Evolutionary conservation across 768 basidiomycete genomes (phyloP).

Genomic region (Dioszegia crocea): DNA sequence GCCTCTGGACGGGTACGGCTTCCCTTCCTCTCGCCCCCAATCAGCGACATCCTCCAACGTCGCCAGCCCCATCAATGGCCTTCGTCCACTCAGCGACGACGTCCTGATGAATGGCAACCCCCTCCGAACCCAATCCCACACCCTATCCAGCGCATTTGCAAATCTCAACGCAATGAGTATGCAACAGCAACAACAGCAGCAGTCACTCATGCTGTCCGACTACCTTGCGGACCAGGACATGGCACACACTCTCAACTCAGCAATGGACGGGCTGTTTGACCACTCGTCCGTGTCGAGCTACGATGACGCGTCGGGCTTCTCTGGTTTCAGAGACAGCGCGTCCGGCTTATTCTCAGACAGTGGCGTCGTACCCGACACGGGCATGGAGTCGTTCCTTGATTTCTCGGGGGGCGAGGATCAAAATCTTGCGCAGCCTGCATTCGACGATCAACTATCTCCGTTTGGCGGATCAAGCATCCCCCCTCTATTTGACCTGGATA

Average conservation of each 20-base stretch:
- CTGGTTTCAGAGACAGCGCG: slow-evolving; percentile 24
- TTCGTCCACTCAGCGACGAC: slow-evolving; percentile 14
- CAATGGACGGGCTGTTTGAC: slow-evolving; percentile 30
- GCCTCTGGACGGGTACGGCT: slow-evolving; percentile 1
- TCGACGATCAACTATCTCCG: slow-evolving; percentile 4
- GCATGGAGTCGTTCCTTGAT: slow-evolving; percentile 39
- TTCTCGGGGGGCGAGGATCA: slow-evolving; percentile 36
- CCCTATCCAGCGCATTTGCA: slow-evolving; percentile 18
- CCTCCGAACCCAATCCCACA: slow-evolving; percentile 11
- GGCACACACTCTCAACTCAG: slow-evolving; percentile 23
- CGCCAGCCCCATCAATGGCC: slow-evolving; percentile 14
- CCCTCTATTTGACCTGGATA: slow-evolving; percentile 9
- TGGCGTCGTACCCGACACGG: slow-evolving; percentile 30
- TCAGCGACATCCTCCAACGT: slow-evolving; percentile 20
- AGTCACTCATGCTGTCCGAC: slow-evolving; percentile 20
- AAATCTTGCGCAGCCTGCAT: slow-evolving; percentile 15
- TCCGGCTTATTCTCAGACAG: slow-evolving; percentile 33
- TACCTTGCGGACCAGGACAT: slow-evolving; percentile 24
- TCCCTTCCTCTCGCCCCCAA: slow-evolving; percentile 3
- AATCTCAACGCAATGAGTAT: slow-evolving; percentile 5
- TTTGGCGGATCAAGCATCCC: slow-evolving; percentile 1
- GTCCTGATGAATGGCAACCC: slow-evolving; percentile 20
- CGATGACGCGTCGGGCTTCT: slow-evolving; percentile 29
- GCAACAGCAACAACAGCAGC: slow-evolving; percentile 17
- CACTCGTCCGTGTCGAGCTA: slow-evolving; percentile 24